Percentiles rank a stretch among this genome's conserved stretches.
These are phyloP conservation scores for Penicillium roqueforti DNA, from an alignment of 495 filamentous ascomycete genomes.

Conservation along the genomic window DNA sequence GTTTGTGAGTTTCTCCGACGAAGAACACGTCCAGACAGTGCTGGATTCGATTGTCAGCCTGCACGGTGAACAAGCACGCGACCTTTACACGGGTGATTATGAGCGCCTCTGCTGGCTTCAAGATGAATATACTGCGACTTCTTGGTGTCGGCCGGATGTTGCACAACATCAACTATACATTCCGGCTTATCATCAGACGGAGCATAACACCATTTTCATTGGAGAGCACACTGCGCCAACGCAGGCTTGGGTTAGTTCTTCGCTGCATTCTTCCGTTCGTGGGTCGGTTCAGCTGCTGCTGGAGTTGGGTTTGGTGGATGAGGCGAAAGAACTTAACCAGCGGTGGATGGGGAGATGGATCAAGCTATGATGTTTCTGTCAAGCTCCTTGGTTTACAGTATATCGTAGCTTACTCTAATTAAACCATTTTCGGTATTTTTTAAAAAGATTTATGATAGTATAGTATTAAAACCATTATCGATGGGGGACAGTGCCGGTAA, in stretches of 20 bases:
- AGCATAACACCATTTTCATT: constrained; percentile 60
- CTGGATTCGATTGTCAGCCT: constrained; percentile 54
- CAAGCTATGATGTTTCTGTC: constrained; percentile 6
- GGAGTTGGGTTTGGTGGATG: constrained; percentile 63
- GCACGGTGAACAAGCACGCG: constrained; percentile 50
- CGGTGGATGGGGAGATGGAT: constrained; percentile 67
- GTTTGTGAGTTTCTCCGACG: constrained; percentile 42
- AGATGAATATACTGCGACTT: constrained; percentile 45
- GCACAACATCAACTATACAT: constrained; percentile 62
- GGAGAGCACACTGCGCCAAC: constrained; percentile 67
- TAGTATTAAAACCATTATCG: too few species aligned
- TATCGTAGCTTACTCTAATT: too few species aligned
- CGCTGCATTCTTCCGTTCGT: constrained; percentile 57
- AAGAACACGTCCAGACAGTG: constrained; percentile 51
- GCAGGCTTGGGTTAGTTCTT: constrained; percentile 63
- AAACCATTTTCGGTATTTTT: too few species aligned
- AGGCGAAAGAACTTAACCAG: constrained; percentile 57
- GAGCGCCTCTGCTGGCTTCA: constrained; percentile 55
- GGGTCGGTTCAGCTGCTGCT: constrained; percentile 59
- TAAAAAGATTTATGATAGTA: too few species aligned
- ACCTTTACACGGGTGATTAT: constrained; percentile 55
- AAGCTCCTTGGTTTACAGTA: background rate
- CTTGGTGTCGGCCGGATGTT: constrained; percentile 51
- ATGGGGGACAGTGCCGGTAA: too few species aligned
- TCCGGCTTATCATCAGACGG: constrained; percentile 62